Base-by-base conservation (phyloP, 495 filamentous ascomycete genomes). In the Penicillium tannophilum region DNA sequence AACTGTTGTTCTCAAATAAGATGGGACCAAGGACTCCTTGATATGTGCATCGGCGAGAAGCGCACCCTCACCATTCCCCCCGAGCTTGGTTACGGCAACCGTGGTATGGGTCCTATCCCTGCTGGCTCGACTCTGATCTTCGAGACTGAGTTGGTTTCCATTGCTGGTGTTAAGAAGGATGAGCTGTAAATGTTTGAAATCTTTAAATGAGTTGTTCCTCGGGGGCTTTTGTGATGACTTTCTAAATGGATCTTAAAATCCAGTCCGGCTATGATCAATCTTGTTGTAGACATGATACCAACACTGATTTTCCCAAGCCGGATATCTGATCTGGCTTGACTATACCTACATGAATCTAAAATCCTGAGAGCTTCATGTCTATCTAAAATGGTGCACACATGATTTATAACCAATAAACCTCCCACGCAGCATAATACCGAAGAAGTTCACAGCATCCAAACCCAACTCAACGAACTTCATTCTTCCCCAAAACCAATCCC, bases 21-120 rank as follows among this genome's bases (percentile, higher is more conserved):
- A 64, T 98, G 94, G 94, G 94, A 98, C 70, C 72, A 94, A 67
- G 93, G 93, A 41, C 81, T 97, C 33, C 66, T 95, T 55, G 91
- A 92, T 64, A 98, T 98, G 94, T 98, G 94, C 73, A 88, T 96
- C 63, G 95, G 94, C 36, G 94, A 98, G 81, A 94, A 92, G 84
- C 84, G 92, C 63, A 93, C 84, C 31, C 76, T 98, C 73, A 97
- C 89, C 20, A 93, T 98, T 52, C 92, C 90, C n/a, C 90, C 93
- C 31, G 84, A 87, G 68, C 81, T 86, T 60, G 94, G 86, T 39
- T 98, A 98, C 70, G 94, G 94, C 19, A 77, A 89, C 61, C 80
- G 86, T 45, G 81, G 71, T 41, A 79, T 90, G 67, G 91, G 91
- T 4, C 86, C 88, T 26, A 97, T 97, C 63, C 91, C 91, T 17